Base-by-base conservation (phyloP, 441 rosid genomes). In the Corymbia citriodora region DNA sequence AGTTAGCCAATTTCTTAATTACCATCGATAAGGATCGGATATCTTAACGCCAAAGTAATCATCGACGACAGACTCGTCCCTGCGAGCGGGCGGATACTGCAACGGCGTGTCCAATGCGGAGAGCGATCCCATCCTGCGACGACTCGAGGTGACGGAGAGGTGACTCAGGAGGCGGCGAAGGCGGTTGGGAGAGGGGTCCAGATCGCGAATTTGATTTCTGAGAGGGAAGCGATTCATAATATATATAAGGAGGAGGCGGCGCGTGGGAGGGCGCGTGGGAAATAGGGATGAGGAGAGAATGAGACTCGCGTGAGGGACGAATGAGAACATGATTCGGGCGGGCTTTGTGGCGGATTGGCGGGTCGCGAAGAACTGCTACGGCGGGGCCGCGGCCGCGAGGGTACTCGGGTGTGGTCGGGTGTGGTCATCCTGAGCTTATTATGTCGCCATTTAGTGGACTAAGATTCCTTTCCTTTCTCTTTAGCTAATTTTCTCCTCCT, bases 21-120 rank as follows among this genome's bases (percentile, higher is more conserved):
- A 97, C 99, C 99, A 97, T 91, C 99, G 93, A 89, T 95, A 97
- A 91, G 99, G 99, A 89, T 98, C 99, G 27, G 96, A 49, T 86
- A 97, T 89, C 90, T 93, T 92, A 45, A 96, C 94, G 89, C 99
- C 99, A 87, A 97, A 98, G 92, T 95, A 96, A 92, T 96, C 96
- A 7, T 98, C 99, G 48, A 96, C 93, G 25, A 96, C 91, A 54
- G 97, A 93, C 65, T 97, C 96, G 82, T 98, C 99, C 23, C 98
- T 92, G 27, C 97, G 98, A 83, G 94, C 95, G 10, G 82, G 49
- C 25, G 99, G 98, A 88, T 97, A 97, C 88, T 94, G 92, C 81
- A 96, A 88, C 48, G 89, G 91, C 55, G 88, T 92, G 55, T 92
- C 91, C 16, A 90, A 45, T 33, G 92, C 93, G 61, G 96, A 90